These are phyloP conservation scores for Fusarium oligoseptatum DNA, from an alignment of 2,329 filamentous ascomycete species.

Conservation along the genomic window DNA sequence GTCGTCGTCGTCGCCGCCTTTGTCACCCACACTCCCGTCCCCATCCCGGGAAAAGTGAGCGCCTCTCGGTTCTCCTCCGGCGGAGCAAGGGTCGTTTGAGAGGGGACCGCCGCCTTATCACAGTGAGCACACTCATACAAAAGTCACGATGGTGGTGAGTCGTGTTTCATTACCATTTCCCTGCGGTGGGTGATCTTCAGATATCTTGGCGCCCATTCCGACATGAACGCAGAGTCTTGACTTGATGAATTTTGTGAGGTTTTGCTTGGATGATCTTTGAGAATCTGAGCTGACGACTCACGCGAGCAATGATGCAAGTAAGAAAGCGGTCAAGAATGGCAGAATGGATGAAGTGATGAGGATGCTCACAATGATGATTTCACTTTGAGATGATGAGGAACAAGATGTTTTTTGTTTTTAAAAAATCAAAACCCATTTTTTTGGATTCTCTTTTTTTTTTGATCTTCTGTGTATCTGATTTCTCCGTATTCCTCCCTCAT, in stretches of 20 bases:
- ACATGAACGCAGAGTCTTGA: constrained; percentile 42
- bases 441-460: constrained; percentile 34
- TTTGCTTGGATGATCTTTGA: background rate
- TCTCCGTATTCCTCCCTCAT: constrained; percentile 32
- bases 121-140: constrained; percentile 14
- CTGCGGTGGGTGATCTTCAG: constrained; percentile 51
- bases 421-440: constrained; percentile 29
- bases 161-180: constrained; percentile 49
- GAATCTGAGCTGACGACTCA: constrained; percentile 16
- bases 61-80: constrained; percentile 58
- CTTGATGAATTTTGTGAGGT: constrained; percentile 3
- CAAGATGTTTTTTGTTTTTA: constrained; percentile 18
- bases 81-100: constrained; percentile 31
- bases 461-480: constrained; percentile 38
- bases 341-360: constrained; percentile 7
- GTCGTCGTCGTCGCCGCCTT: constrained; percentile 49
- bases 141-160: background rate
- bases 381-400: background rate
- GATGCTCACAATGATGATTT: background rate
- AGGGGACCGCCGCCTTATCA: constrained; percentile 37
- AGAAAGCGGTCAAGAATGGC: constrained; percentile 23
- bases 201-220: constrained; percentile 58
- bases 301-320: background rate
- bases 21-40: constrained; percentile 55
- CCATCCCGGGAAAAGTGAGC: constrained; percentile 57